Evolutionary conservation across 2,329 filamentous ascomycete species (phyloP).

Genomic region (Catunica adiposa): DNA sequence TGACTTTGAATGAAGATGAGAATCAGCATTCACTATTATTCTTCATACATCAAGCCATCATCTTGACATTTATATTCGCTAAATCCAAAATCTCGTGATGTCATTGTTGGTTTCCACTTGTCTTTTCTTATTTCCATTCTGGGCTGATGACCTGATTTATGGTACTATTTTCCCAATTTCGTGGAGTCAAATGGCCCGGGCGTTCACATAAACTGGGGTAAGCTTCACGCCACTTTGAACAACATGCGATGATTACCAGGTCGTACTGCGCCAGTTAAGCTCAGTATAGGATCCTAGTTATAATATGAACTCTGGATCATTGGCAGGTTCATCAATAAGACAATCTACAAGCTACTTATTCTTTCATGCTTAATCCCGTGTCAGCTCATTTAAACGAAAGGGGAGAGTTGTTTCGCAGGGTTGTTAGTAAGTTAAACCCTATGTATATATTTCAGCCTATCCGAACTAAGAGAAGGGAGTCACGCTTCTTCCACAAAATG

Average conservation of each 20-base stretch:
- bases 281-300: background rate
- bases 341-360: too few species aligned
- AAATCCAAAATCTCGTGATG: background rate
- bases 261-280: background rate
- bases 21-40: background rate
- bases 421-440: too few species aligned
- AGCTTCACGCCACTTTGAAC: slow-evolving; percentile 3
- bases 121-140: background rate
- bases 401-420: too few species aligned
- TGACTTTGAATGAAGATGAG: background rate
- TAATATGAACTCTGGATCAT: background rate
- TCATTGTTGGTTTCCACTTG: background rate
- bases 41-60: background rate
- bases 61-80: background rate
- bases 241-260: slow-evolving; percentile 5
- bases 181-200: slow-evolving; percentile 8
- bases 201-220: background rate
- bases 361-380: too few species aligned
- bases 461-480: too few species aligned
- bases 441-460: too few species aligned
- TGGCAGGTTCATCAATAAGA: too few species aligned
- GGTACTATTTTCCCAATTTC: slow-evolving; percentile 8
- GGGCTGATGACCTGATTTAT: slow-evolving; percentile 11
- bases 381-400: too few species aligned
- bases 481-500: too few species aligned